Base-by-base conservation (phyloP, 164 flowering plant genomes). In the Kalanchoe fedtschenkoi region DNA sequence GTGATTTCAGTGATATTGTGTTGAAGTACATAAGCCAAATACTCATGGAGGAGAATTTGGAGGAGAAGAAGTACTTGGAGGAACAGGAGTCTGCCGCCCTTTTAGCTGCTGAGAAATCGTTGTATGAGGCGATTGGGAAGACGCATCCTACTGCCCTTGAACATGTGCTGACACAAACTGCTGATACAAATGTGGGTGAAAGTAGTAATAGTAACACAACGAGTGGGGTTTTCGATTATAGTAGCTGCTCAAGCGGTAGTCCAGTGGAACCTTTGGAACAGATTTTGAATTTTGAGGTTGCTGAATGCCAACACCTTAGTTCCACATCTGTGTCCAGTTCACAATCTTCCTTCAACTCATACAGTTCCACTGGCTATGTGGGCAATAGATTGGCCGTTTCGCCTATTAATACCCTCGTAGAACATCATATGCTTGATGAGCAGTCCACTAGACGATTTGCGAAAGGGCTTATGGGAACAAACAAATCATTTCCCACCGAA, bases 1-100 rank as follows among this genome's bases (percentile, higher is more conserved):
- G 22, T 63, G 88, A 83, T 69, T 76, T 79, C 59, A 74, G 77
- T 69, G 85, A 81, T 71, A 74, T 59, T 17, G 80, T 73, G 34
- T 74, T 80, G 24, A 71, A 67, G 70, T 83, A 74, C 58, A 80
- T 83, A 16, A 79, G 47, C 59, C 72, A 80, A 38, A 74, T 83
- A 62, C 83, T 80, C 44, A 75, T 83, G 87, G 87, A 83, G 65
- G 88, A 83, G 57, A 80, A 83, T 57, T 69, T 77, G 66, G 85
- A 75, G 33, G 82, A 79, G 54, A 76, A 76, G 69, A 38, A 72
- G 4, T 72, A 72, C 39, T 72, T 76, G 76, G 74, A 73, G 58
- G 74, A 73, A 61, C 78, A 80, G 15, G 87, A 75, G 39, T 76
- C 86, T 39, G 72, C 70, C 4, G 80, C 78, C 10, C 75, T 82